Evolutionary conservation across 2,329 filamentous ascomycete genomes (phyloP), one percentile per base, ranked within the genome.

Genomic region (Teratosphaeriaceae sp.): DNA sequence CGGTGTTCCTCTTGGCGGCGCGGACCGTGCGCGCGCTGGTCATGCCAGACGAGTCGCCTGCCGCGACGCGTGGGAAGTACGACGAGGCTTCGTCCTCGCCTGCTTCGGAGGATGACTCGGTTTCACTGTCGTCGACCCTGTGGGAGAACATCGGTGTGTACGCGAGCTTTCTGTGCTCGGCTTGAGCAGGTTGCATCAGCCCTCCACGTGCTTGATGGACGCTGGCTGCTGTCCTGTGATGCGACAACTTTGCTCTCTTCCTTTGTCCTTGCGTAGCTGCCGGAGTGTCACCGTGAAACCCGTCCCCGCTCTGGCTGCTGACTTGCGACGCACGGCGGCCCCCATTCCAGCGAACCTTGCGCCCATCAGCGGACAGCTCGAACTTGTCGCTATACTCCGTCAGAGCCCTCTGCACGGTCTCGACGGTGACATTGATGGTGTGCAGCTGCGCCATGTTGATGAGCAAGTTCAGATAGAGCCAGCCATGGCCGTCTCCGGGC

Each of bases 371-470:
- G 0, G 86, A 90, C 0, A 94, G 61, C 58, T 94, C 85, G 40
- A 94, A 81, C 53, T 84, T 85, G 16, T 76, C 75, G 54, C 85
- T 90, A 51, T 80, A 76, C 38, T 84, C 79, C 0, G 71, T 68
- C 1, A 94, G 72, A 0, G 88, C 84, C 26, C 77, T 76, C 45
- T 84, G 80, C 29, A 92, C 80, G 54, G 90, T 90, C 21, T 83
- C 79, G 0, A 82, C 74, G 0, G 87, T 88, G 1, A 94, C 86
- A 45, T 88, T 89, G 52, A 92, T 74, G 0, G 88, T 90, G 55
- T 94, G 87, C 15, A 94, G 68, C 63, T 94, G 87, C 0, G 88
- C 87, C 70, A 94, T 76, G 56, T 84, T 88, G 58, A 82, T 81
- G 1, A 94, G 71, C 1, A 94, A 66, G 53, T 92, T 92, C 5